Conservation (phyloP, 306 rosid genomes). For the Cucurbita moschata region DNA sequence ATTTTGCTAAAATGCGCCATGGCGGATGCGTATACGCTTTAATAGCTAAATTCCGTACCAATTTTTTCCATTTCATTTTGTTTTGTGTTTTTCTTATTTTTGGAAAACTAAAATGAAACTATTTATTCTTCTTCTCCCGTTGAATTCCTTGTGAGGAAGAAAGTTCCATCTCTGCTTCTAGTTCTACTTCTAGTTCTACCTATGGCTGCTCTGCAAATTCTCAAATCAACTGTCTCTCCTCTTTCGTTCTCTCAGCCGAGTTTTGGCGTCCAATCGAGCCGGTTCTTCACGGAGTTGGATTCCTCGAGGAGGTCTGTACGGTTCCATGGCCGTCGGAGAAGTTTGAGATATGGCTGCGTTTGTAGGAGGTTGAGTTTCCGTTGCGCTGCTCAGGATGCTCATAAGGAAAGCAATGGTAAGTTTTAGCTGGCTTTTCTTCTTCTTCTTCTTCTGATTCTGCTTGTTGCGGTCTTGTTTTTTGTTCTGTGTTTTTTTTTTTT, state of each 20-base stretch:
- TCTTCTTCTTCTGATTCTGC: neutral
- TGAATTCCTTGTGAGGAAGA: neutral
- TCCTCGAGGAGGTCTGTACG: constrained; percentile 23
- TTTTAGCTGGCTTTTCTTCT: neutral
- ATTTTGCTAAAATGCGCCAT: neutral
- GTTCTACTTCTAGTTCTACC: neutral
- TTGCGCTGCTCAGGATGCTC: constrained; percentile 43
- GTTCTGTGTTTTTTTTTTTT: neutral
- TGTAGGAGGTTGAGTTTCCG: constrained; percentile 23
- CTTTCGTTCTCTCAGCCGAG: constrained; percentile 35
- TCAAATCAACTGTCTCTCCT: constrained; percentile 44
- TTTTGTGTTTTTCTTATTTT: neutral
- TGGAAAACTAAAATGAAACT: neutral
- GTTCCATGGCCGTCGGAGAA: constrained; percentile 14
- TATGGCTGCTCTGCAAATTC: constrained; percentile 53
- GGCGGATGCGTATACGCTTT: neutral
- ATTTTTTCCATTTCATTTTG: neutral
- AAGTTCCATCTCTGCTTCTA: neutral
- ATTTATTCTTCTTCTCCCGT: neutral
- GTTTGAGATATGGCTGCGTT: constrained; percentile 13
- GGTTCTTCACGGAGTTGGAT: constrained; percentile 18
- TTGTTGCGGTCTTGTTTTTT: neutral
- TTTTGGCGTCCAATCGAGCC: constrained; percentile 26
- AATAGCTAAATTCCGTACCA: neutral
- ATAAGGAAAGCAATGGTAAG: constrained; percentile 64